These are phyloP conservation scores for Trichoderma sp. DNA, from an alignment of 2,329 filamentous ascomycete species.

Conservation along the genomic window DNA sequence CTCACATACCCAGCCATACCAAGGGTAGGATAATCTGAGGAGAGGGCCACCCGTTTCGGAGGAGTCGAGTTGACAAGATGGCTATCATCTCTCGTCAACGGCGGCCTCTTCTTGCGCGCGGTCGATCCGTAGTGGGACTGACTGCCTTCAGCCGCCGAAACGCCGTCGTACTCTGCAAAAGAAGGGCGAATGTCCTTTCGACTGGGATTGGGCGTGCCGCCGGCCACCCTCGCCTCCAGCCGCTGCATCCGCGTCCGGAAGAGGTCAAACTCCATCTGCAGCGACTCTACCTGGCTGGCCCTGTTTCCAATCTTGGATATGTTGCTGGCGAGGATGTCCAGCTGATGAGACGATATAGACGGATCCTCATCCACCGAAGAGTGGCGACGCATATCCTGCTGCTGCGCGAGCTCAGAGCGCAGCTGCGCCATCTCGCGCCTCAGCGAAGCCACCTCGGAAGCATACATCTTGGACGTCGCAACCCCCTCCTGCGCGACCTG, in stretches of 20 bases:
- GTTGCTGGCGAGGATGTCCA: constrained; percentile 46
- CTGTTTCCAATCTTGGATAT: constrained; percentile 45
- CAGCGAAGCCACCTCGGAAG: constrained; percentile 39
- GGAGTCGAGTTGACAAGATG: constrained; percentile 30
- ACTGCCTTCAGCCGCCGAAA: not conserved
- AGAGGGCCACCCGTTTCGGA: constrained; percentile 35
- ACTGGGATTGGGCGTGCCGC: constrained; percentile 6
- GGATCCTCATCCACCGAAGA: constrained; percentile 24
- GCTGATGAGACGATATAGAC: constrained; percentile 39
- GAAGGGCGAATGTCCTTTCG: constrained; percentile 15
- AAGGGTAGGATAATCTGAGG: constrained; percentile 32
- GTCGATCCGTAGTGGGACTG: constrained; percentile 27
- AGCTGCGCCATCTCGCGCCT: constrained; percentile 41
- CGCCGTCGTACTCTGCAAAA: not conserved
- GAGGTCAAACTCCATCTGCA: constrained; percentile 49
- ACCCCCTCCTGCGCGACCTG: constrained; percentile 34
- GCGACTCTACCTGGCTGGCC: constrained; percentile 44
- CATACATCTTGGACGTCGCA: constrained; percentile 35
- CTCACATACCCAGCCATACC: constrained; percentile 25
- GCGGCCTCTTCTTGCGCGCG: constrained; percentile 32
- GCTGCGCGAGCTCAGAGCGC: constrained; percentile 36
- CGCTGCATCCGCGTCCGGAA: constrained; percentile 44
- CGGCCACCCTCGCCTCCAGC: constrained; percentile 35
- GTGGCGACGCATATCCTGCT: constrained; percentile 33
- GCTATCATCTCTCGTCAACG: constrained; percentile 29